A percentile compares a stretch with the other conserved stretches of the same genome.
phyloP scores from a whole-genome alignment of 73 alveolate species.

The Durusdinium trenchii region DNA sequence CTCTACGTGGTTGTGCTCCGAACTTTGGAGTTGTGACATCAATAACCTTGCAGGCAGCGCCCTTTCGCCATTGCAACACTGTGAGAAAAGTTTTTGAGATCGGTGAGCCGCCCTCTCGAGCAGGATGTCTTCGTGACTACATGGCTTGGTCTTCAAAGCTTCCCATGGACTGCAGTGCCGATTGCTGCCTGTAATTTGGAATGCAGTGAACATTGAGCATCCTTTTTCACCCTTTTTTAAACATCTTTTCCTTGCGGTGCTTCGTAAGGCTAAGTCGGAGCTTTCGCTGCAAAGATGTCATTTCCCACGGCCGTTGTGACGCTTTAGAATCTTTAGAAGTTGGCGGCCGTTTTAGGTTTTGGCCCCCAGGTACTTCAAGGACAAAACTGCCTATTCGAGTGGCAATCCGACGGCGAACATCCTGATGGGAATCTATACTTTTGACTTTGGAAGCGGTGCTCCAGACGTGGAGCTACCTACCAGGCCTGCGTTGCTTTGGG shows the following conservation, averaged over 20 bases:
- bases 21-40: constrained; percentile 76
- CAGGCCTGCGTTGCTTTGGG: neutral
- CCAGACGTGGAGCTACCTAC: neutral
- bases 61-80: constrained; percentile 20
- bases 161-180: constrained; percentile 77
- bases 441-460: neutral
- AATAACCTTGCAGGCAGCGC: constrained; percentile 16
- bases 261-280: too few species aligned
- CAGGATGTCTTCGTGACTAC: constrained; percentile 19
- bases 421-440: constrained; percentile 54
- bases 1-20: constrained; percentile 46
- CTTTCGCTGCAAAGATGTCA: too few species aligned
- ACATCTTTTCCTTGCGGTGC: too few species aligned
- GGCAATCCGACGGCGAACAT: neutral
- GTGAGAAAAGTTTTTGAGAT: neutral
- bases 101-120: neutral
- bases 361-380: constrained; percentile 16
- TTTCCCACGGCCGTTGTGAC: too few species aligned
- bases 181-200: constrained; percentile 49
- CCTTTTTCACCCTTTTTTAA: too few species aligned
- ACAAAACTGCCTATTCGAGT: neutral
- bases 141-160: constrained; percentile 36
- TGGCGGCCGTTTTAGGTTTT: neutral
- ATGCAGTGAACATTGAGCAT: neutral
- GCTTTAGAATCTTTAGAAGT: neutral